Evolutionary conservation across 257 asterid species (phyloP), one percentile per base, ranked within the genome.

Genomic region (Solanum ossicruentum): DNA sequence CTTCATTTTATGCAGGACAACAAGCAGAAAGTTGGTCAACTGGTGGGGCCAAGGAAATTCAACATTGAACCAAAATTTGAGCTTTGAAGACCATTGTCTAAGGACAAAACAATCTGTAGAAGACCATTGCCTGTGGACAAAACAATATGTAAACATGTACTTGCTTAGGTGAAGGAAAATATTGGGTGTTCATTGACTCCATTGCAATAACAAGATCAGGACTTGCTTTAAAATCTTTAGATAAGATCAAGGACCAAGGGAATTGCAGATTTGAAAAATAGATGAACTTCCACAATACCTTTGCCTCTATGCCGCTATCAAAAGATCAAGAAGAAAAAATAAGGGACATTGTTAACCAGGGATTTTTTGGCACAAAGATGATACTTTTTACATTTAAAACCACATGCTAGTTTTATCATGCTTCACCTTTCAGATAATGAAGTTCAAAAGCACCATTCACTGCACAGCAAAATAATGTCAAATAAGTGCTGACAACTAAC

Each of bases 401-500:
- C 51, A 18, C 84, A 56, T 10, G 52, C 54, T 3, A 43, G 20
- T 80, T 80, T 51, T 12, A 39, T 80, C 56, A 80, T 56, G 28
- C 20, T 55, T 57, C 84, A 81, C 36, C 39, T 81, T 32, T 10
- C 32, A 57, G 18, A 54, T 67, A 81, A 55, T 32, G 18, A 45
- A 55, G 3, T 36, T 11, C 28, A 65, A 81, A 57, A 8, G 51
- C 54, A 16, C 52, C 36, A 55, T 36, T n/a, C 45, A 41, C 55
- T 32, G 51, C 18, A 77, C 13, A 23, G 56, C 3, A 70, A 28
- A 43, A 56, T 20, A 41, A 73, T 49, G 57, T 8, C 51, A 36
- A 78, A 12, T 15, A 45, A 81, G 52, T 85, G 54, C 32, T 39
- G 54, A 82, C 80, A n/a, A 77, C 91, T 85, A 71, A 95, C 98